Evolutionary conservation across 495 filamentous ascomycete species (phyloP), one percentile per base, ranked within the genome.

Genomic region (Pseudomonodictys pantanalensis): DNA sequence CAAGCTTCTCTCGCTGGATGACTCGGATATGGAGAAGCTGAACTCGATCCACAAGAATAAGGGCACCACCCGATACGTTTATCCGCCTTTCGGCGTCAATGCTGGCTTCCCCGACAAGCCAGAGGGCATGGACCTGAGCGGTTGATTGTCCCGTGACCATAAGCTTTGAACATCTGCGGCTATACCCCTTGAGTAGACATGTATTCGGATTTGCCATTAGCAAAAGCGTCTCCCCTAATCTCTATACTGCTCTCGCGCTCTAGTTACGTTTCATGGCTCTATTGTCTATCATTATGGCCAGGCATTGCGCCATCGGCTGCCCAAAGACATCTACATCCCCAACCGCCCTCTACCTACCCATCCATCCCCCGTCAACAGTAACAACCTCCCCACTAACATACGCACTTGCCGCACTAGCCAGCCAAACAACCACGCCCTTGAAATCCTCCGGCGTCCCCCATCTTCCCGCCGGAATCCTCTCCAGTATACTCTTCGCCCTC

Each of bases 381-480:
- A 96, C 59, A 0, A 88, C 76, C 66, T 92, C 88, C 0, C 91
- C 92, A 53, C 80, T 88, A 10, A 97, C 87, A 77, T 96, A 96
- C 25, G 72, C 80, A 66, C 88, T 89, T 29, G 86, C 88, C 68
- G 72, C 78, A 71, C 86, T 85, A 12, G 89, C 89, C 55, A 96
- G 73, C 68, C 83, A 96, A 11, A 97, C 85, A 1, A 86, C 81
- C 6, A 79, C 83, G 0, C 92, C 92, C 77, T 92, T 91, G 68
- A 96, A 95, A 72, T 97, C 92, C 39, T 95, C 89, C 6, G 90
- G 88, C 17, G 64, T 79, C 1, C 91, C 92, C 92, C 92, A 97
- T 69, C 91, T 75, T 2, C 87, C 91, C 1, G 86, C 88, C 5
- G 92, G 92, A 47, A 96, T 96, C 57, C 92, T 76, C 15, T 82